Evolutionary conservation across 148 eudicot genomes (phyloP).

Genomic region (Gaultheria prostrata): DNA sequence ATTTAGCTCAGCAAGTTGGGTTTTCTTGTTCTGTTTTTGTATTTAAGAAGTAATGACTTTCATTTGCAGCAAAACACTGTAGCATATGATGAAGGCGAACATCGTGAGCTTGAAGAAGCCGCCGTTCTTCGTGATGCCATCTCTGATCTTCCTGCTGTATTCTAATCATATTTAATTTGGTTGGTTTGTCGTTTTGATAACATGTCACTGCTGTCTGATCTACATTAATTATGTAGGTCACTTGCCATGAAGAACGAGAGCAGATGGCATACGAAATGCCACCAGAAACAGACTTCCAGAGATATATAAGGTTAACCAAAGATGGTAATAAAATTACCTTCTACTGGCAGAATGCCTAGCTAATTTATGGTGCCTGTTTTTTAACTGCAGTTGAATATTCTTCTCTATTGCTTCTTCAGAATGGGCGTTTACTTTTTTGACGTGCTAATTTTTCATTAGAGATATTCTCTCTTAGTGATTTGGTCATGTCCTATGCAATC

Average conservation of each 20-base stretch:
- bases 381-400: background rate
- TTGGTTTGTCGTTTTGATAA: slow-evolving; percentile 3
- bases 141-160: slow-evolving; percentile 87
- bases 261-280: slow-evolving; percentile 63
- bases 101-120: slow-evolving; percentile 64
- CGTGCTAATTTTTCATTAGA: background rate
- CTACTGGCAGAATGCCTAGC: background rate
- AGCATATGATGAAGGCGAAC: slow-evolving; percentile 81
- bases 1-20: slow-evolving; percentile 2
- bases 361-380: background rate
- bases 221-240: slow-evolving; percentile 39
- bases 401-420: background rate
- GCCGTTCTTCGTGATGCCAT: slow-evolving; percentile 68
- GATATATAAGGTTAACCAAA: slow-evolving; percentile 57
- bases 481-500: background rate
- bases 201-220: slow-evolving; percentile 23
- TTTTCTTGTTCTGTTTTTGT: slow-evolving; percentile 7
- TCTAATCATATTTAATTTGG: slow-evolving; percentile 22
- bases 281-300: slow-evolving; percentile 81
- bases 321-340: slow-evolving; percentile 42
- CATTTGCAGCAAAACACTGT: slow-evolving; percentile 75
- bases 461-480: background rate
- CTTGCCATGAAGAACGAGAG: slow-evolving; percentile 54
- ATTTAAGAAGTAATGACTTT: slow-evolving; percentile 11
- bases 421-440: background rate